Evolutionary conservation across 441 rosid species (phyloP), one percentile per base, ranked within the genome.

Genomic region (Populus hybrid): DNA sequence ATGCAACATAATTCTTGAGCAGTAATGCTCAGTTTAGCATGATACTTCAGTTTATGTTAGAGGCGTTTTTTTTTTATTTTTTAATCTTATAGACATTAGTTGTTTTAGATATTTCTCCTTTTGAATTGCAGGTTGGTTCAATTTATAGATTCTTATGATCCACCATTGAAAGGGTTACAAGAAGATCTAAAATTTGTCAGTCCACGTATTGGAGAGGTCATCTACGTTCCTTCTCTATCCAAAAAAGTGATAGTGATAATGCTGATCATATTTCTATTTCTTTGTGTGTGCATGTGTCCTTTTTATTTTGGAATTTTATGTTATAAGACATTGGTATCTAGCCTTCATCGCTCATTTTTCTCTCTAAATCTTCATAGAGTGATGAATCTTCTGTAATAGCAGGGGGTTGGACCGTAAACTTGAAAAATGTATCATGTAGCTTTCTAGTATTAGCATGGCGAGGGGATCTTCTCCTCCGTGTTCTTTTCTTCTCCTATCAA

Each of bases 151-250:
- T 93, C 98, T 59, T 97, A 93, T 85, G 99, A 97, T 86, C 99
- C 97, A 70, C 99, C 99, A 53, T 80, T 94, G 86, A 97, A 95
- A 89, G 99, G 99, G 75, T 87, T 97, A 81, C 99, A 97, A 79
- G 99, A 97, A 84, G 99, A 97, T 82, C 87, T 97, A 71, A 94
- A 97, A 88, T 94, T 97, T 87, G 99, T 93, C 82, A 97, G 97
- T 81, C 99, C 98, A 80, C 98, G 98, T 72, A 93, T 97, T 76
- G 99, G 98, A 88, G 99, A 97, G 99, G 99, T 97, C 77, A 83
- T 77, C 82, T 24, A 36, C 70, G 28, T 85, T 76, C 83, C n/a
- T 38, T 40, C 35, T 59, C 28, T 63, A 40, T 67, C 32, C 24
- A 30, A 63, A 65, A 40, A 67, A 26, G 23, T 72, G 38, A 50